A percentile compares a stretch with the other conserved stretches of the same genome.
phyloP scores from a whole-genome alignment of 169 alveolate genomes.

The Babesia gibsoni region DNA sequence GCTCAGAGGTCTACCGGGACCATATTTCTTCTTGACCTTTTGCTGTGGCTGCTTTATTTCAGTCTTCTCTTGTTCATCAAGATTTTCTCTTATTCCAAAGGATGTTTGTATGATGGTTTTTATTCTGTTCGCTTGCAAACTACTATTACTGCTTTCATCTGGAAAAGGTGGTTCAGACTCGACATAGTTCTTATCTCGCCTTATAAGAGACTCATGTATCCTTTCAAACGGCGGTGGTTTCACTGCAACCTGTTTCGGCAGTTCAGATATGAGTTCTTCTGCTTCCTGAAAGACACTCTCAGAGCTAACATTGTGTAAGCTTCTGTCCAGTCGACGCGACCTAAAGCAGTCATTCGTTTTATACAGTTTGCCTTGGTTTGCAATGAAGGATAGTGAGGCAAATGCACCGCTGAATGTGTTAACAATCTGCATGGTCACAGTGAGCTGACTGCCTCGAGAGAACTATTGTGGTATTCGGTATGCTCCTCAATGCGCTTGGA shows the following conservation, averaged over 20 bases:
- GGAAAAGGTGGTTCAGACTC: neutral
- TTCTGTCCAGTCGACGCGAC: neutral
- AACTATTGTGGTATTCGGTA: conserved; percentile 9
- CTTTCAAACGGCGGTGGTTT: neutral
- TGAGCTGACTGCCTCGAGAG: neutral
- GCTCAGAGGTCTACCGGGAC: conserved; percentile 26
- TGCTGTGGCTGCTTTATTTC: neutral
- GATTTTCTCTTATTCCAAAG: neutral
- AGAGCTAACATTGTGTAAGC: neutral
- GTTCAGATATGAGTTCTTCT: conserved; percentile 17
- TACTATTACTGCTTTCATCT: neutral
- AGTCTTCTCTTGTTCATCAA: neutral
- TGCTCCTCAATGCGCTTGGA: conserved; percentile 18
- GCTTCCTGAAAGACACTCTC: conserved; percentile 29
- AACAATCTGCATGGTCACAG: conserved; percentile 6
- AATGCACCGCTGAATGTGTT: conserved; percentile 10
- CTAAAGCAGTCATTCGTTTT: neutral
- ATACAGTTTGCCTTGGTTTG: neutral
- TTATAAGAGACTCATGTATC: neutral
- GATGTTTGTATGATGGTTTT: neutral
- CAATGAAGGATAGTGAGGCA: conserved; percentile 28
- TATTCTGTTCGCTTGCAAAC: neutral
- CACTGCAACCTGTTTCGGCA: neutral
- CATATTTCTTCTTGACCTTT: conserved; percentile 2
- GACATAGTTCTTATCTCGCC: neutral